These are phyloP conservation scores for Tetrapisispora taiwanensis DNA, from an alignment of 805 yeast genomes.

Conservation along the genomic window DNA sequence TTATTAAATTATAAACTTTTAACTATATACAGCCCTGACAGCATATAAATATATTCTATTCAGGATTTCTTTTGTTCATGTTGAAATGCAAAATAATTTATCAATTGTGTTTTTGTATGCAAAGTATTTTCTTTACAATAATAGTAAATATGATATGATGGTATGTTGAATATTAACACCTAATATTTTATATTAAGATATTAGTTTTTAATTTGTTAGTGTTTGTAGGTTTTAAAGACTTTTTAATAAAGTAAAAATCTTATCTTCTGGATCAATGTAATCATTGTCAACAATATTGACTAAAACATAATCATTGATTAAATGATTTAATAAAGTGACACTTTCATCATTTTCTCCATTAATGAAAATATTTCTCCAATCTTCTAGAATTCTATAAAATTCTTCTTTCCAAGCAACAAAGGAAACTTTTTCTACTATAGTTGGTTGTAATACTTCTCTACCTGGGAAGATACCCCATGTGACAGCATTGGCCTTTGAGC, in stretches of 20 bases:
- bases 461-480: conserved; percentile 99
- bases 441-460: conserved; percentile 87
- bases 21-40: neutral
- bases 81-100: conserved; percentile 1
- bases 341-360: conserved; percentile 28
- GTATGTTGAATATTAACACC: neutral
- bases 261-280: conserved; percentile 43
- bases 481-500: conserved; percentile 77
- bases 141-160: neutral
- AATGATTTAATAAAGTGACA: conserved; percentile 13
- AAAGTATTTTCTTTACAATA: neutral
- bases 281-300: conserved; percentile 90
- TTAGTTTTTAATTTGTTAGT: neutral
- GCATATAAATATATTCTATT: neutral
- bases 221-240: neutral
- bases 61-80: conserved; percentile 1
- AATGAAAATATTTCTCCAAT: conserved; percentile 58
- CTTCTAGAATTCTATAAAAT: conserved; percentile 70
- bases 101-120: neutral
- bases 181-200: neutral
- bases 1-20: conserved; percentile 1
- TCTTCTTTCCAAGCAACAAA: conserved; percentile 97
- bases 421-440: conserved; percentile 85
- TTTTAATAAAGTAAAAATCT: conserved; percentile 45
- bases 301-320: conserved; percentile 52